These are phyloP conservation scores for Myriosclerotinia duriaeana DNA, from an alignment of 2,329 filamentous ascomycete species.

Conservation along the genomic window DNA sequence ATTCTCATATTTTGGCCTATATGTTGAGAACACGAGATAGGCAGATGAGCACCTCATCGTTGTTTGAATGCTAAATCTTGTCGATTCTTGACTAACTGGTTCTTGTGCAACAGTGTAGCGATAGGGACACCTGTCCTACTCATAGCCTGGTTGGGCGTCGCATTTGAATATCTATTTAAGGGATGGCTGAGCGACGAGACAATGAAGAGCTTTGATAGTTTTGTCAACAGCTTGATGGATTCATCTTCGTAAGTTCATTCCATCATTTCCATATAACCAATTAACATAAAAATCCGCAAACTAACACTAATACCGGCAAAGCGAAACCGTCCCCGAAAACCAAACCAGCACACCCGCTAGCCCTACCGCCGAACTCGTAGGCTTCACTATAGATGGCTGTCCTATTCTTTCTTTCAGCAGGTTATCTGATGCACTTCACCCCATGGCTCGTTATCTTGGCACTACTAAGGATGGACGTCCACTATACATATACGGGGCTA, in stretches of 20 bases:
- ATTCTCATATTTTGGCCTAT: neutral
- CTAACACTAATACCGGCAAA: neutral
- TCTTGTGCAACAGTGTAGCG: slow-evolving; percentile 46
- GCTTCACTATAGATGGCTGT: neutral
- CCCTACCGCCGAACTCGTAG: neutral
- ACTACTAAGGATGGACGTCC: neutral
- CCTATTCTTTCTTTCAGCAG: neutral
- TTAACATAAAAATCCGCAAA: no score
- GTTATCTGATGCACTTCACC: neutral
- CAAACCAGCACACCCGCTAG: neutral
- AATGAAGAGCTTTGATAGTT: neutral
- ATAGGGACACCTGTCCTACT: slow-evolving; percentile 59
- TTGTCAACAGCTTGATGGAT: neutral
- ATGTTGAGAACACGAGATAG: neutral
- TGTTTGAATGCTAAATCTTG: neutral
- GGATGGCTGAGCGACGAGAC: neutral
- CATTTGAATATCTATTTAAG: neutral
- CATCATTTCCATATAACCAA: neutral
- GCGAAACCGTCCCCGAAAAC: no score
- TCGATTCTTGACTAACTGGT: neutral
- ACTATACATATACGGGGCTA: neutral
- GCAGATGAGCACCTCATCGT: neutral
- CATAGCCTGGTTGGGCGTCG: slow-evolving; percentile 41
- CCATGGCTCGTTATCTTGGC: neutral
- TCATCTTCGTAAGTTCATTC: neutral